A percentile compares a stretch with the other conserved stretches of the same genome.
phyloP scores from a whole-genome alignment of 2,329 filamentous ascomycete species.

The Beauveria medogensis region DNA sequence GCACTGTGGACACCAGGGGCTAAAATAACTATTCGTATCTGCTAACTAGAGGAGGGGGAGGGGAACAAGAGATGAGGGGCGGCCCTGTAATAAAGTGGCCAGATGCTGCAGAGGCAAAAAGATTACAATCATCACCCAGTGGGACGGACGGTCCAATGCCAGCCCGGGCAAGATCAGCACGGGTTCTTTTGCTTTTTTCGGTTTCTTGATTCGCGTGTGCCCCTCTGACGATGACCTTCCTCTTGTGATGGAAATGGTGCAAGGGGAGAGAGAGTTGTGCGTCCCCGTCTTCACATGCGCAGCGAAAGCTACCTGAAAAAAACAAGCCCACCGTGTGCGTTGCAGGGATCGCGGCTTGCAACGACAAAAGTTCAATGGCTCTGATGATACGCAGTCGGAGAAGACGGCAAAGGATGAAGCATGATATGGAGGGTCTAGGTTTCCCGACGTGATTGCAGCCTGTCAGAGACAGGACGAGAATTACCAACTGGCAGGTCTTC shows the following conservation, averaged over 20 bases:
- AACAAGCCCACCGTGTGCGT: background rate
- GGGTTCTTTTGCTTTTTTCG: background rate
- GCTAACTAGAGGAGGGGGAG: background rate
- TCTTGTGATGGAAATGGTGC: background rate
- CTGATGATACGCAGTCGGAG: background rate
- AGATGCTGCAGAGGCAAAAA: too few species aligned
- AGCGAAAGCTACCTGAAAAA: background rate
- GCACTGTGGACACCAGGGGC: background rate
- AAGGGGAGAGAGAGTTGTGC: background rate
- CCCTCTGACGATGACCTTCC: background rate
- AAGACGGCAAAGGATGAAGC: background rate
- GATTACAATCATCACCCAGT: background rate
- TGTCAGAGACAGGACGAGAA: background rate
- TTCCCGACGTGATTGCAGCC: background rate
- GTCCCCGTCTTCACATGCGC: conserved; percentile 7
- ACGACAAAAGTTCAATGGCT: background rate
- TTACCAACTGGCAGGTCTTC: background rate
- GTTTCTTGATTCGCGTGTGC: background rate
- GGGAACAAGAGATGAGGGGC: background rate
- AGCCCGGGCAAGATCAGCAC: background rate
- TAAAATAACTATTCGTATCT: background rate
- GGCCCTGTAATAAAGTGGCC: too few species aligned
- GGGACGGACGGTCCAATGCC: background rate
- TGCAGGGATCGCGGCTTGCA: background rate
- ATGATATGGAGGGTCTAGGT: background rate